Base-by-base conservation (phyloP, 1,139 yeast genomes). In the Petasospora fabianii region DNA sequence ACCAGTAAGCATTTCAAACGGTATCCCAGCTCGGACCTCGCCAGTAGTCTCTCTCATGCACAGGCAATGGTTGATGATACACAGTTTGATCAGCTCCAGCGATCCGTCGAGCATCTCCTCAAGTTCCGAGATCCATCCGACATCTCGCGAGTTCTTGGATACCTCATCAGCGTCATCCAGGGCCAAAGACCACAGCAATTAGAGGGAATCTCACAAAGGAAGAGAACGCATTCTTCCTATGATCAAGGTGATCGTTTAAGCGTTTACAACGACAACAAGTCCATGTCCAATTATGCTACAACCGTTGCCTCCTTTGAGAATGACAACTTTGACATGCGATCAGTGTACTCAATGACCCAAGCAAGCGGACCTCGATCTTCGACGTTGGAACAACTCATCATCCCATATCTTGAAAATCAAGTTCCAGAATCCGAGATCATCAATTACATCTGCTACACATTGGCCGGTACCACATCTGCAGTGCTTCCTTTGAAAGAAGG, bases 401-500 rank as follows among this genome's bases (percentile, higher is more conserved):
- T 46, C 0, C 58, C 58, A 2, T 54, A 53, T 27, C 34, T 44
- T 30, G 55, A 50, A 31, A 52, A 53, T 14, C 58, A 58, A 27
- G 39, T 65, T 3, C 42, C 68, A 3, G 88, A 83, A 45, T 62
- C 62, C 8, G 71, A 66, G 5, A 69, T 87, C 3, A 53, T 84
- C 36, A 66, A 68, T 12, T 81, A 75, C 47, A 61, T 86, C 5
- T 75, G 84, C 4, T 88, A 75, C 56, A 75, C 86, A 0, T 61
- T 90, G 24, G 69, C 82, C 18, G 97, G 96, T 0, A 71, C 85
- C 7, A 83, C 84, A 33, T 80, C 95, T 1, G 73, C 71, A 30
- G 52, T 77, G 30, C 73, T 87, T 36, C 69, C 75, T 2, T 73
- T 83, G 6, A 50, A 56, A 12, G 61, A 65, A 7, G 52, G 54